These are phyloP conservation scores for Mallotus nudiflorus DNA, from an alignment of 345 rosid species.

Conservation along the genomic window DNA sequence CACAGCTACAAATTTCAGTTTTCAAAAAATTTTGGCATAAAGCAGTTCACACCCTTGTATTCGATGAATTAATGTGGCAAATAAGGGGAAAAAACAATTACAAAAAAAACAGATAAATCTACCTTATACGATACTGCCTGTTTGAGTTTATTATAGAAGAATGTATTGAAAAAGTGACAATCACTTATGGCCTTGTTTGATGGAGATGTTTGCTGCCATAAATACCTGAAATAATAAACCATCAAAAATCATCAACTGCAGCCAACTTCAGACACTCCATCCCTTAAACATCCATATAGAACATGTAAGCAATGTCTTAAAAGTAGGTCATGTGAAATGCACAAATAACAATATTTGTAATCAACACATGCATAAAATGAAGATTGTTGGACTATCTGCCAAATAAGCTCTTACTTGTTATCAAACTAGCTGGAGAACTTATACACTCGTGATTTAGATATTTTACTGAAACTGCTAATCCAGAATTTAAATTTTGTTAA, in stretches of 20 bases:
- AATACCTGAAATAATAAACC: conserved; percentile 51
- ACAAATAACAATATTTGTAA: not conserved
- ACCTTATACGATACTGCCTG: conserved; percentile 76
- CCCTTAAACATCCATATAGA: not conserved
- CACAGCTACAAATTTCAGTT: not conserved
- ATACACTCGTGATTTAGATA: not conserved
- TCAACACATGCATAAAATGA: not conserved
- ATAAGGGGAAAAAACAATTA: conserved; percentile 1
- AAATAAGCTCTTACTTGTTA: not conserved
- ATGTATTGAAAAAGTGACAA: conserved; percentile 80
- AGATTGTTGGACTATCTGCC: not conserved
- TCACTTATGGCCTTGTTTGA: conserved; percentile 45
- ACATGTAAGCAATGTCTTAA: not conserved
- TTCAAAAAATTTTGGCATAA: not conserved
- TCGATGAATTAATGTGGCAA: not conserved
- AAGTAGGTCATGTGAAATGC: not conserved
- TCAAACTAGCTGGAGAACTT: not conserved
- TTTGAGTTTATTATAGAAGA: conserved; percentile 81
- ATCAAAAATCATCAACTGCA: conserved; percentile 10
- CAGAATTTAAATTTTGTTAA: not conserved
- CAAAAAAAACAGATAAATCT: conserved; percentile 21
- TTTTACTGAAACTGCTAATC: not conserved
- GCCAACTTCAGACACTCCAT: not conserved
- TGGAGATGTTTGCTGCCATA: conserved; percentile 56
- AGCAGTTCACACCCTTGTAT: not conserved